These are phyloP conservation scores for Senna siamea DNA, from an alignment of 306 rosid genomes.

Conservation along the genomic window DNA sequence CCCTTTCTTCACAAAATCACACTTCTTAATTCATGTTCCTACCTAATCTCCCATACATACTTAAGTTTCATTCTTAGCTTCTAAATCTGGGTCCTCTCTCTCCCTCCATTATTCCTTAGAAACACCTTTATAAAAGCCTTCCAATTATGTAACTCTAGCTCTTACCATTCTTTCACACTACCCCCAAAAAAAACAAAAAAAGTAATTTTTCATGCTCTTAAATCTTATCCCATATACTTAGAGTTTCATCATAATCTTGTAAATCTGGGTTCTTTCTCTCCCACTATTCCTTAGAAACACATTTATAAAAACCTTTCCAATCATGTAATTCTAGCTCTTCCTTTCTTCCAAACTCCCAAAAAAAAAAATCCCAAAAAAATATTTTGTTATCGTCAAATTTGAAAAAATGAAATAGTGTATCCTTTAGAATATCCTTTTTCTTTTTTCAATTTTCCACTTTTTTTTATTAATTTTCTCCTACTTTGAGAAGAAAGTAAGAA, in stretches of 20 bases:
- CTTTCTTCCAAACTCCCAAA: neutral
- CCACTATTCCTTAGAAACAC: constrained; percentile 55
- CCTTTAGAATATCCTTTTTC: constrained; percentile 3
- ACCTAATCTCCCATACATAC: neutral
- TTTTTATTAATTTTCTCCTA: neutral
- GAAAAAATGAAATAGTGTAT: constrained; percentile 48
- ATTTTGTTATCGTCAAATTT: neutral
- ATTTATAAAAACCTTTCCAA: constrained; percentile 64
- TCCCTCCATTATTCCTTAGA: constrained; percentile 14
- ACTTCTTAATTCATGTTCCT: neutral
- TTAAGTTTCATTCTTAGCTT: neutral
- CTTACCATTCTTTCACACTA: neutral
- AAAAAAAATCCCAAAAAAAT: constrained; percentile 31
- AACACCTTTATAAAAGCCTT: constrained; percentile 1
- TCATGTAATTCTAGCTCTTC: constrained; percentile 60
- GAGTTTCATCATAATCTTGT: neutral
- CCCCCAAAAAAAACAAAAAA: constrained; percentile 17
- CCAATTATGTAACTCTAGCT: constrained; percentile 65
- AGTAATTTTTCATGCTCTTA: neutral
- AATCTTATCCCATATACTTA: neutral
- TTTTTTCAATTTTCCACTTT: neutral
- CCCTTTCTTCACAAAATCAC: constrained; percentile 24
- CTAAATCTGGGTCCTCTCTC: constrained; percentile 3
- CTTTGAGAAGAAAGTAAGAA: neutral
- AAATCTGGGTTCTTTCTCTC: constrained; percentile 58